Base-by-base conservation (phyloP, 2,329 filamentous ascomycete genomes). In the Colletotrichum sp. region DNA sequence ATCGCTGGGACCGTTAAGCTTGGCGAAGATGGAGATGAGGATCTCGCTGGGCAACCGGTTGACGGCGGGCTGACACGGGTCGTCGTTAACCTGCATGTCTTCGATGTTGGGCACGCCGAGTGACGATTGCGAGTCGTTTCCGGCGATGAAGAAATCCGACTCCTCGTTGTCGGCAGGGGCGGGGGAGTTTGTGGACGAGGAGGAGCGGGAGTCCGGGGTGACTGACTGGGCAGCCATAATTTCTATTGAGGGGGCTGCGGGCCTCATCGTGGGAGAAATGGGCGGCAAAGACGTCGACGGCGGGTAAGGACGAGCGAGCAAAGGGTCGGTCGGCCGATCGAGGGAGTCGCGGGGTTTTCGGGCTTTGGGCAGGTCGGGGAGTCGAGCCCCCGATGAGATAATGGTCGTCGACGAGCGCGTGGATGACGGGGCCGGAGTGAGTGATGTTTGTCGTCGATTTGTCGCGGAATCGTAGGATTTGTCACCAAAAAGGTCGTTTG, bases 71-170 rank as follows among this genome's bases (percentile, higher is more conserved):
- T 93, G 86, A 81, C 93, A 94, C 81, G 91, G 90, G 79, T 92
- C 88, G 79, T 92, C 91, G 80, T 90, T 90, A 78, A 92, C 92
- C 82, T 90, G 93, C 90, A 93, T 94, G 81, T 95, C 94, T 81
- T 93, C 93, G 75, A 95, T 90, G 76, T 94, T 94, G 61, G 94
- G 94, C 39, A 95, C 92, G 69, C 95, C 96, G 72, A 98, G 90
- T 1, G 96, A 98, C 1, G 96, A 98, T 83, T 97, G 92, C 6
- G 96, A 98, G 86, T 98, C 96, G 87, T 98, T 98, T 80, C 94
- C 93, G 73, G 90, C 91, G 83, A 94, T 93, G 84, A 97, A 97
- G 85, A 97, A 98, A 86, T 98, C 96, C 79, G 96, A 98, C 86
- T 98, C 96, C 82, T 96, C 94, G 85, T 98, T 95, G 82, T 95